Evolutionary conservation across 129 eudicot species (phyloP).

Genomic region (Saussurea involucrata): DNA sequence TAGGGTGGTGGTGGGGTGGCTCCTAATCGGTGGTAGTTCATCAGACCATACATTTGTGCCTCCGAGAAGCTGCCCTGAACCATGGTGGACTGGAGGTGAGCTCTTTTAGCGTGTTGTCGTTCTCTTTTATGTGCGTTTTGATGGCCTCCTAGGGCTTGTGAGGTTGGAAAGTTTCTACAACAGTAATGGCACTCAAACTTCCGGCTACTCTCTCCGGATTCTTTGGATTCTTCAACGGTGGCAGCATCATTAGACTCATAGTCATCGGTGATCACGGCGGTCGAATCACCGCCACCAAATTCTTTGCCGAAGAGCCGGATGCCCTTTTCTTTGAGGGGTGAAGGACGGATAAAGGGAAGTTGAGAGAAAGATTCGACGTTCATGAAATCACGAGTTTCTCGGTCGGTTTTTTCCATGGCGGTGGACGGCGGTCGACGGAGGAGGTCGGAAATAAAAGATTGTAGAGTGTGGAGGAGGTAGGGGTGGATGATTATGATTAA

Average conservation of each 20-base stretch:
- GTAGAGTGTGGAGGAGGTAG: background rate
- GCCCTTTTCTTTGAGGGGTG: constrained; percentile 47
- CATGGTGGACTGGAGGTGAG: constrained; percentile 79
- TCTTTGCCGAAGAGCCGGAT: constrained; percentile 93
- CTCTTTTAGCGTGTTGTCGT: constrained; percentile 93
- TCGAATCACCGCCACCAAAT: constrained; percentile 31
- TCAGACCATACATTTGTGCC: constrained; percentile 53
- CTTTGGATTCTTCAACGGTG: constrained; percentile 16
- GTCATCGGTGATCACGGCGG: constrained; percentile 17
- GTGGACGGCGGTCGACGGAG: background rate
- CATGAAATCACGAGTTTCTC: constrained; percentile 87
- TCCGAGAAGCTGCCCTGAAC: constrained; percentile 43
- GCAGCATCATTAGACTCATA: constrained; percentile 11
- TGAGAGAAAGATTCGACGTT: constrained; percentile 97
- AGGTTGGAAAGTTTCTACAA: constrained; percentile 95
- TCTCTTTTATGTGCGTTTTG: constrained; percentile 98
- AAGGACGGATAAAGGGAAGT: constrained; percentile 90
- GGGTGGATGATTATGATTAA: background rate
- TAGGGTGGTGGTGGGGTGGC: constrained; percentile 31
- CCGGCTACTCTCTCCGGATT: constrained; percentile 42
- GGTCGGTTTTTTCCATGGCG: constrained; percentile 58
- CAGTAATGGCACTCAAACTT: constrained; percentile 97
- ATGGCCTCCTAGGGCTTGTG: constrained; percentile 99
- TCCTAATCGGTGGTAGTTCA: constrained; percentile 48
- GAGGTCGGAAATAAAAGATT: background rate